Evolutionary conservation across 139 green algal genomes (phyloP).

Genomic region (Tetraselmis striata): DNA sequence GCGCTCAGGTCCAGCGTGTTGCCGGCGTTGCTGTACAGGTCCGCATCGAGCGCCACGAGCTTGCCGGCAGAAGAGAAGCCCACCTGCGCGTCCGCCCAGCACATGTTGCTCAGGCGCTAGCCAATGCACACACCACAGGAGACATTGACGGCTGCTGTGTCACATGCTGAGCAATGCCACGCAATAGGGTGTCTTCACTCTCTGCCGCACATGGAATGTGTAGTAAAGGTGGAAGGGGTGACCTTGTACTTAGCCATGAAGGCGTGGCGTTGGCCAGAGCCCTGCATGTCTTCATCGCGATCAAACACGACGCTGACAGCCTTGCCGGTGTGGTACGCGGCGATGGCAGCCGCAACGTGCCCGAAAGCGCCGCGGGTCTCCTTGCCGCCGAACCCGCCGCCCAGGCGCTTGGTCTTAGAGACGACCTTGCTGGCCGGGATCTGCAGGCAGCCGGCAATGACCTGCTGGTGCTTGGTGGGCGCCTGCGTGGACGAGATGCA

Average conservation of each 20-base stretch:
- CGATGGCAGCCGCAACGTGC: conserved; percentile 62
- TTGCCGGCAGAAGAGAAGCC: conserved; percentile 55
- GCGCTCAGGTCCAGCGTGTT: conserved; percentile 75
- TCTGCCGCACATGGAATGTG: no score
- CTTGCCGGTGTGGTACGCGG: conserved; percentile 60
- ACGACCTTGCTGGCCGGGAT: conserved; percentile 82
- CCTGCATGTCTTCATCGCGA: conserved; percentile 89
- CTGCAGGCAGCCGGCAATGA: conserved; percentile 66
- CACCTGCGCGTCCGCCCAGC: conserved; percentile 52
- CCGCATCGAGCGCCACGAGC: conserved; percentile 67
- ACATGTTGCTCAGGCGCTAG: no score
- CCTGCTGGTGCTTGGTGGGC: conserved; percentile 74
- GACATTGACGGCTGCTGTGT: no score
- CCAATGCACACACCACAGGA: no score
- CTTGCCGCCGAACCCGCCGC: conserved; percentile 96
- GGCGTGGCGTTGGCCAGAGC: conserved; percentile 79
- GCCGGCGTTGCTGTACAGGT: conserved; percentile 88
- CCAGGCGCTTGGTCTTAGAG: conserved; percentile 82
- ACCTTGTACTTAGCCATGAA: conserved; percentile 79
- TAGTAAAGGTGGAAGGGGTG: neutral
- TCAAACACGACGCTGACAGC: conserved; percentile 78
- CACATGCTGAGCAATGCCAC: no score
- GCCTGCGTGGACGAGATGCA: conserved; percentile 76
- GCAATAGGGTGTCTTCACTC: no score
- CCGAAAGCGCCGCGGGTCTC: conserved; percentile 81